These are phyloP conservation scores for Solanum dulcamara DNA, from an alignment of 257 asterid species.

Conservation along the genomic window DNA sequence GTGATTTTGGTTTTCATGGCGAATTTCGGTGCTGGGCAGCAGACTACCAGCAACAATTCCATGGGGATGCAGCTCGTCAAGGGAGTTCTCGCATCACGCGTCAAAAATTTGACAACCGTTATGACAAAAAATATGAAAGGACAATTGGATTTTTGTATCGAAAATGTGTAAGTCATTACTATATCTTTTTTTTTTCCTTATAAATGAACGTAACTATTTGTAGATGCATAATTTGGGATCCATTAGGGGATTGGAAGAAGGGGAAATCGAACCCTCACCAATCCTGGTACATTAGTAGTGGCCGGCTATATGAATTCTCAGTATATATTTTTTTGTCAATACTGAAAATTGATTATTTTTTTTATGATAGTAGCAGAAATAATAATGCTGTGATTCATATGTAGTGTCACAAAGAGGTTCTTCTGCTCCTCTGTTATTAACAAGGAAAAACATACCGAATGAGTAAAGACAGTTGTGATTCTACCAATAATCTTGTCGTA, in stretches of 20 bases:
- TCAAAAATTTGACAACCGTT: conserved; percentile 38
- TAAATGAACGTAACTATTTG: neutral
- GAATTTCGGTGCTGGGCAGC: neutral
- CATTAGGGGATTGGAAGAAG: neutral
- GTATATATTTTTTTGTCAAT: neutral
- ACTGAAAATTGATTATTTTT: too few species aligned
- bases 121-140: conserved; percentile 35
- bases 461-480: neutral
- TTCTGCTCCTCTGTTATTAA: neutral
- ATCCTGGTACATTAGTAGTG: neutral
- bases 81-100: conserved; percentile 28
- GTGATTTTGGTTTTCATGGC: neutral
- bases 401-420: neutral
- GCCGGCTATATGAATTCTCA: neutral
- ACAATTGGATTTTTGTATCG: conserved; percentile 53
- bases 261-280: neutral
- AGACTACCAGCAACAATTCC: neutral
- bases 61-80: conserved; percentile 45
- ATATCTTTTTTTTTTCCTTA: neutral
- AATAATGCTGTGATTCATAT: neutral
- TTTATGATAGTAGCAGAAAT: neutral
- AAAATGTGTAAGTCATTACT: conserved; percentile 37
- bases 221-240: neutral
- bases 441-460: neutral
- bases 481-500: neutral